These are phyloP conservation scores for Paraconiothyrium sp. DNA, from an alignment of 2,329 filamentous ascomycete genomes.

Conservation along the genomic window DNA sequence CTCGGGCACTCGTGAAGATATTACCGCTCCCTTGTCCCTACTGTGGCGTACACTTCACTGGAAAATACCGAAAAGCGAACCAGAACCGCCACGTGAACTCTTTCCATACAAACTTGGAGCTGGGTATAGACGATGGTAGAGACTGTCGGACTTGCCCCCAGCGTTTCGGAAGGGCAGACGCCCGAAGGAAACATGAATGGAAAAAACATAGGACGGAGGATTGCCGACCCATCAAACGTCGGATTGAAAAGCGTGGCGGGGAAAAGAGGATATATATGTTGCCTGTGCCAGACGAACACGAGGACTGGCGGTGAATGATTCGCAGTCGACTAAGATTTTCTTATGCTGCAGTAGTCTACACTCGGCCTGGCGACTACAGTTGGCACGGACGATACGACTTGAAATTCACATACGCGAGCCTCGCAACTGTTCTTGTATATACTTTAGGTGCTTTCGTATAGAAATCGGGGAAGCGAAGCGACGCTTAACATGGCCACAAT, in stretches of 20 bases:
- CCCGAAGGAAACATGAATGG: slow-evolving; percentile 13
- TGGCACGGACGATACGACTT: background rate
- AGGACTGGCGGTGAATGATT: background rate
- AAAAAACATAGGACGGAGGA: background rate
- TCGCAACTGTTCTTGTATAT: background rate
- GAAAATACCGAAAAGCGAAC: slow-evolving; percentile 9
- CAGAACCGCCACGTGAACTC: background rate
- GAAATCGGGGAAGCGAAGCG: background rate
- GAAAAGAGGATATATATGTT: slow-evolving; percentile 11
- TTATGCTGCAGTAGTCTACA: background rate
- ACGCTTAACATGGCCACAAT: background rate
- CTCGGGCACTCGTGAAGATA: background rate
- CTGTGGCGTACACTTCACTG: slow-evolving; percentile 4
- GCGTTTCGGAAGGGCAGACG: slow-evolving; percentile 1
- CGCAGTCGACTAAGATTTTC: background rate
- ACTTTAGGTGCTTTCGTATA: background rate
- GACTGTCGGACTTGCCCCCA: background rate
- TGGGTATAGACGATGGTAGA: background rate
- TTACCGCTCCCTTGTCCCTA: background rate
- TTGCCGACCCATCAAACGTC: background rate
- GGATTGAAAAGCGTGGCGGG: background rate
- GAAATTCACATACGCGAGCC: background rate
- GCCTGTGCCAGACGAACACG: background rate
- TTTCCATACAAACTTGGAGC: background rate
- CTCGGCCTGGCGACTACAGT: background rate